A percentile compares a stretch with the other conserved stretches of the same genome.
Conservation (phyloP, 2,329 filamentous ascomycete species). For the Neonectria hederae region DNA sequence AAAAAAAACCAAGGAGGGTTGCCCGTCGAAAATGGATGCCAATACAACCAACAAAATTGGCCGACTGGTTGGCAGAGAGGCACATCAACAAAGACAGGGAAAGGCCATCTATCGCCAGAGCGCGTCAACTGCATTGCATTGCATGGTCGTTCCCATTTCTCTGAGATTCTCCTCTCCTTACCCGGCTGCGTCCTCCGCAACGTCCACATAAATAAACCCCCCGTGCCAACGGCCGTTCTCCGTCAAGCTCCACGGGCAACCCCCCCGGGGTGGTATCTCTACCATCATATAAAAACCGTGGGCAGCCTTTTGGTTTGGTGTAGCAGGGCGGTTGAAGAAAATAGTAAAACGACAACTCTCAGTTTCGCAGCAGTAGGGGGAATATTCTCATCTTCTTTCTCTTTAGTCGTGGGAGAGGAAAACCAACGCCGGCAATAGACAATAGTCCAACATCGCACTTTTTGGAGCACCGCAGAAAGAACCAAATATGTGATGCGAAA, state of each 20-base stretch:
- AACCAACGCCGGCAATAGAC: constrained; percentile 61
- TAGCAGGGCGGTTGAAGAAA: constrained; percentile 46
- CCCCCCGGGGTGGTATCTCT: constrained; percentile 33
- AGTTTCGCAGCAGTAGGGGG: constrained; percentile 52
- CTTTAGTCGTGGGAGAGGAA: constrained; percentile 53
- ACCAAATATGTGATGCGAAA: constrained; percentile 41
- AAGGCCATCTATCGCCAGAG: constrained; percentile 27
- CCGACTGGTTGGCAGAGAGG: constrained; percentile 13
- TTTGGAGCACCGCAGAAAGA: constrained; percentile 47
- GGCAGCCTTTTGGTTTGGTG: constrained; percentile 36
- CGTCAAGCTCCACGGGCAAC: constrained; percentile 26
- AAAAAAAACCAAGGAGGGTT: constrained; percentile 49
- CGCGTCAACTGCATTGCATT: constrained; percentile 35
- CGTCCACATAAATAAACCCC: constrained; percentile 35
- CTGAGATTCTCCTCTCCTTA: constrained; percentile 32
- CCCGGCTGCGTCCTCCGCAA: constrained; percentile 34
- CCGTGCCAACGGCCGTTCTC: constrained; percentile 29
- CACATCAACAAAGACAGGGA: constrained; percentile 16
- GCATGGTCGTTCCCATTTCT: constrained; percentile 34
- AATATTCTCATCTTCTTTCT: constrained; percentile 55
- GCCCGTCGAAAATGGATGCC: constrained; percentile 43
- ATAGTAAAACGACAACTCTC: constrained; percentile 48
- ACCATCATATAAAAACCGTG: constrained; percentile 46
- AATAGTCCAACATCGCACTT: constrained; percentile 56
- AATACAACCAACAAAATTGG: constrained; percentile 34